Base-by-base conservation (phyloP, 2,329 filamentous ascomycete species). In the Paracoccidioides brasiliensis region DNA sequence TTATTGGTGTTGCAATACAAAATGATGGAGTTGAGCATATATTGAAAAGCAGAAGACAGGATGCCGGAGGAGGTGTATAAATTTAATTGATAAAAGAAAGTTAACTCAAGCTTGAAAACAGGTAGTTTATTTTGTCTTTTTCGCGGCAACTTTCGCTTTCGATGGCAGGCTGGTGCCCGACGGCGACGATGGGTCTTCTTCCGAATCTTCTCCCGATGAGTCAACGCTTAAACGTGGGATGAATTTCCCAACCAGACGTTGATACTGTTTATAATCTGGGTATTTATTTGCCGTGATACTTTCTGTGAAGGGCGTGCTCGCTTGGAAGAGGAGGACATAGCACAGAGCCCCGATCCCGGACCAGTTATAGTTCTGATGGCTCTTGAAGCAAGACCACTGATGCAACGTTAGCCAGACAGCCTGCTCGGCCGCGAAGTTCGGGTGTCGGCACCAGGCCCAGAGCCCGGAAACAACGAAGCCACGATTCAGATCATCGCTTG, bases 341-440 rank as follows among this genome's bases (percentile, higher is more conserved):
- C 77, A 75, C 4, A 84, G 65, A 0, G 84, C 78, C 7, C 91
- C 93, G 8, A 81, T 68, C 52, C 80, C 81, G 1, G 86, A 83
- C 88, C 90, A 98, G 70, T 86, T 91, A 67, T 84, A 84, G 44
- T 84, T 75, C 1, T 78, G 82, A 55, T 83, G 79, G 37, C 84
- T 87, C 55, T 83, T 80, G 67, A 82, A 85, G 70, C 86, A 91
- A 61, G 80, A 82, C 93, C 91, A 98, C 65, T 88, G 81, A 70
- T 97, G 97, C 53, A 97, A 72, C 7, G 83, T 74, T 54, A 95
- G 78, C 93, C 93, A 98, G 64, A 97, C 83, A 35, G 83, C 77
- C 72, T 97, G 93, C 72, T 98, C 93, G 4, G 88, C 88, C 4
- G 87, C 82, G 66, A 97, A 98, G 70, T 98, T 98, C 50, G 93